Evolutionary conservation across 2,329 filamentous ascomycete genomes (phyloP), one percentile per base, ranked within the genome.

Genomic region (Paraphaeosphaeria minitans): DNA sequence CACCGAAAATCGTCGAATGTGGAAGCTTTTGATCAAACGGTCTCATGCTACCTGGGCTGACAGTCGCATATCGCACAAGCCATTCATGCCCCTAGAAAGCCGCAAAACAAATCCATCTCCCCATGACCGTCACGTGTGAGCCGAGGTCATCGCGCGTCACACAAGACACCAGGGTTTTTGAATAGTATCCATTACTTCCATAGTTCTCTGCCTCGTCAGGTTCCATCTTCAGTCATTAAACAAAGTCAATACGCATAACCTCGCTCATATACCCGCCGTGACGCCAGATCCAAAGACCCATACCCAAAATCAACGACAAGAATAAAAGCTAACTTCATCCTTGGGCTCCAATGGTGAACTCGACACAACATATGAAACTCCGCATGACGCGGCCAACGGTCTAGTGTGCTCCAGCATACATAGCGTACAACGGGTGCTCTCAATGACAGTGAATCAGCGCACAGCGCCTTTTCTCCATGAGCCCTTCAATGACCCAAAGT

Each of bases 221-320:
- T 59, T 12, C 47, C 61, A 61, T 60, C 51, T 46, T 66, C 62
- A 64, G 58, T 69, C 69, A 72, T 72, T 70, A 71, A 57, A 64
- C 63, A 66, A 64, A 69, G 65, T 55, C 56, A 27, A 55, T 67
- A 57, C 41, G 50, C 19, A 24, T 31, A 53, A 24, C 51, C 46
- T 63, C 60, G 58, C 54, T 47, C 59, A 49, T 45, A 51, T 57
- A 43, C 56, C 54, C 35, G 21, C 45, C 62, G 53, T 33, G 56
- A 56, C 50, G 53, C 53, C 54, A 31, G 42, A 41, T 46, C 6
- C 60, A 53, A 27, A 55, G 53, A 56, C 14, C 50, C 57, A 24
- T 13, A 37, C 33, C 48, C 43, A 46, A 49, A 57, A 58, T 42
- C 56, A 61, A 58, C 39, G 48, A 57, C 27, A 59, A 49, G 35